Evolutionary conservation across 2,329 filamentous ascomycete genomes (phyloP), one percentile per base, ranked within the genome.

Genomic region (Aotearoamyces nothofagi): DNA sequence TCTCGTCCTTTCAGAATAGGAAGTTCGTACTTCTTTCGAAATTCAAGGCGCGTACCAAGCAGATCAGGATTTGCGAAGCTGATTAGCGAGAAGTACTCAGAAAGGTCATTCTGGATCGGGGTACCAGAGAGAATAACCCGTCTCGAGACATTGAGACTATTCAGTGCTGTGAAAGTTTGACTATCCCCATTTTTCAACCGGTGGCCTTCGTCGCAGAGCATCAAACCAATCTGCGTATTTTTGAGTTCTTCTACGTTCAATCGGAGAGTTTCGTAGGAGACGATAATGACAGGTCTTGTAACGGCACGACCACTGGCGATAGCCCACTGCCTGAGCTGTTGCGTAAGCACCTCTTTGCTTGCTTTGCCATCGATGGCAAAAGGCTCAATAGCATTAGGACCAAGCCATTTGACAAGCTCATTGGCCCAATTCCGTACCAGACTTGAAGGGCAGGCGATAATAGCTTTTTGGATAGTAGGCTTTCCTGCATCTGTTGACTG

Each of bases 361-460:
- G 83, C 87, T 55, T 96, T 98, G 15, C 90, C 90, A 47, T 98
- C 90, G 35, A 96, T 86, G 13, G 87, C 90, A 50, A 98, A 98
- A 5, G 90, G 87, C 2, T 70, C 82, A 39, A 94, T 76, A 9
- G 90, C 83, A 53, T 90, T 86, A 39, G 80, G 71, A 16, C 90
- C 90, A 20, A 98, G 72, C 90, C 90, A 98, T 60, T 98, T 98
- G 4, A 78, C 72, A 49, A 98, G 58, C 53, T 98, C 90, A 46
- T 96, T 96, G 25, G 87, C 90, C 90, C 90, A 98, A 45, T 98
- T 98, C 39, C 82, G 77, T 17, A 98, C 90, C 51, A 98, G 60
- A 66, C 84, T 96, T 2, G 90, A 93, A 0, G 90, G 90, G 42
- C 90, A 98, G 8, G 84, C 90, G 41, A 98, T 92, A 22, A 98